Evolutionary conservation across 371 early-diverging fungal genomes (phyloP).

Genomic region (Mycotypha africana): DNA sequence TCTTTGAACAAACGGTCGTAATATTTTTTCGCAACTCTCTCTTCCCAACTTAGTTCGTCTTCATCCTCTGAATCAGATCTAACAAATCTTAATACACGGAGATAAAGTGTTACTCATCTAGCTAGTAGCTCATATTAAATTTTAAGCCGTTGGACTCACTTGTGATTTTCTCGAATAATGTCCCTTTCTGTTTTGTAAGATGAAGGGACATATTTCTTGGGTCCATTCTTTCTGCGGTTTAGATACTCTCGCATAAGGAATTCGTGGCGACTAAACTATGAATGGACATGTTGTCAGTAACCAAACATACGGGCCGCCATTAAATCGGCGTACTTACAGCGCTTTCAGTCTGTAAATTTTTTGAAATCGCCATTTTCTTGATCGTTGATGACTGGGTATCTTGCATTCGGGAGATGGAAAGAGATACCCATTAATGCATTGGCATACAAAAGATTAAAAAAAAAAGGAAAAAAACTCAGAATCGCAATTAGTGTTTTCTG

Average conservation of each 20-base stretch:
- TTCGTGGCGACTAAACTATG: constrained; percentile 41
- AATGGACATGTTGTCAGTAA: neutral
- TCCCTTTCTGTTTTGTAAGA: constrained; percentile 62
- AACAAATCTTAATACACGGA: constrained; percentile 16
- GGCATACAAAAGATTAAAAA: too few relatives aligned
- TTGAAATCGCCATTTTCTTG: too few relatives aligned
- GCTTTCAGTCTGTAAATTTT: too few relatives aligned
- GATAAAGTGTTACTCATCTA: too few relatives aligned
- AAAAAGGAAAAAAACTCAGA: too few relatives aligned
- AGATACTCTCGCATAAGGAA: constrained; percentile 49
- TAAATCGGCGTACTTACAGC: too few relatives aligned
- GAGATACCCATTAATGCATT: too few relatives aligned
- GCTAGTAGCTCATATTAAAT: neutral
- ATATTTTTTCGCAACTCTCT: constrained; percentile 79
- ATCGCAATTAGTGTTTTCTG: too few relatives aligned
- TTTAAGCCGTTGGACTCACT: constrained; percentile 2
- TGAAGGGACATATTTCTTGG: constrained; percentile 7
- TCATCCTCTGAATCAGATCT: constrained; percentile 28
- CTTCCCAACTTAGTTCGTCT: constrained; percentile 61
- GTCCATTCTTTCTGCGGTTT: constrained; percentile 19
- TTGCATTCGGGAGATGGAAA: too few relatives aligned
- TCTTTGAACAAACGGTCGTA: constrained; percentile 84
- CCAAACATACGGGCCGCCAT: too few relatives aligned
- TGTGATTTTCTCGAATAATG: constrained; percentile 32
- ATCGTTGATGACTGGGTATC: too few relatives aligned